These are phyloP conservation scores for Sporisorium reilianum DNA, from an alignment of 1,284 basidiomycete genomes.

Conservation along the genomic window DNA sequence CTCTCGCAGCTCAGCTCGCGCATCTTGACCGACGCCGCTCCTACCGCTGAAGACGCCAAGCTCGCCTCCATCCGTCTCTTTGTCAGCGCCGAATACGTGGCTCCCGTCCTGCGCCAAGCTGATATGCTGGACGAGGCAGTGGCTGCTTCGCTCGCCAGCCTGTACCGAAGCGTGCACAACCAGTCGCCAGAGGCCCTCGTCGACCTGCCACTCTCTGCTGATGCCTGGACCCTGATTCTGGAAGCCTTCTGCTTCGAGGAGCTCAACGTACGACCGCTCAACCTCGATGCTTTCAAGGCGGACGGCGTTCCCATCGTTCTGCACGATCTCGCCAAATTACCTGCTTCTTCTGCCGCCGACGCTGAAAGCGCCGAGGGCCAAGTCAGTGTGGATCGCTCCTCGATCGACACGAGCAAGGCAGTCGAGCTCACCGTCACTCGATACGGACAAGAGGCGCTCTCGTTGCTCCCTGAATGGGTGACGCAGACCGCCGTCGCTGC, in stretches of 20 bases:
- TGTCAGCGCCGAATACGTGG: constrained; percentile 42
- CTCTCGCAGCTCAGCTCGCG: constrained; percentile 22
- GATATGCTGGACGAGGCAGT: constrained; percentile 43
- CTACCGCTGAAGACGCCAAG: constrained; percentile 10
- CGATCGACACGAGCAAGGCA: constrained; percentile 18
- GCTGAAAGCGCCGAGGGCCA: constrained; percentile 8
- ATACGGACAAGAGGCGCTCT: constrained; percentile 39
- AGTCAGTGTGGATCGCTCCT: constrained; percentile 2
- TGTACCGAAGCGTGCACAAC: constrained; percentile 39
- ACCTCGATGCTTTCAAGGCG: constrained; percentile 37
- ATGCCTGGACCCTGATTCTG: constrained; percentile 41
- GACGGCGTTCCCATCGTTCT: constrained; percentile 43
- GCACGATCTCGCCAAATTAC: constrained; percentile 32
- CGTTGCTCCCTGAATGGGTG: constrained; percentile 33
- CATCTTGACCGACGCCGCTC: constrained; percentile 25
- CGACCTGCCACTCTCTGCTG: constrained; percentile 27
- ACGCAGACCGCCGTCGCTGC: constrained; percentile 8
- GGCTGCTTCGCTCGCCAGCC: constrained; percentile 26
- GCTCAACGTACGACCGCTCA: constrained; percentile 32
- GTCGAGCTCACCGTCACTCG: constrained; percentile 26
- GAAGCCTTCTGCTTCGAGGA: constrained; percentile 55
- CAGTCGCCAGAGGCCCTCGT: constrained; percentile 22
- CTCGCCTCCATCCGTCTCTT: constrained; percentile 31
- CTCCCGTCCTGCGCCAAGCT: constrained; percentile 32
- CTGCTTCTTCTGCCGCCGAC: constrained; percentile 19